Base-by-base conservation (phyloP, 176 grass and related monocot species). In the Aegilops tauschii region DNA sequence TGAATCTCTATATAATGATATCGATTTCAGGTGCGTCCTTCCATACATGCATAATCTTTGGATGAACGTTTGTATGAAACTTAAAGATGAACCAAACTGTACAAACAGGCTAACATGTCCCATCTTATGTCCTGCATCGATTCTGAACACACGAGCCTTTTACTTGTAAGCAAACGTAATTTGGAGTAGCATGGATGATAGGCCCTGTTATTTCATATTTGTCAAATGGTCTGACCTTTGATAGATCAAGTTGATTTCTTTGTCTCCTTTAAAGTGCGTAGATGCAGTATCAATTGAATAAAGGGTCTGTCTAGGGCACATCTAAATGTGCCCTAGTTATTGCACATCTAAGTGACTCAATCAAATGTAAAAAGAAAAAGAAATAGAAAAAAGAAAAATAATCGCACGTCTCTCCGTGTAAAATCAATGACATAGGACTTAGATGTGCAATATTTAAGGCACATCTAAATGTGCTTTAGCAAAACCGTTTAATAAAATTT, bases 1-100 rank as follows among this genome's bases (percentile, higher is more conserved):
- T 21, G 97, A 99, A 93, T 99, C 97, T 25, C 90, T 99, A 25
- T 99, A 94, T 70, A 83, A 99, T 37, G 97, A 99, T 78, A 34
- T 91, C 0, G 97, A 99, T 93, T 99, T 97, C 86, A 99, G 97
- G 97, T 99, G 89, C 76, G 77, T 80, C 12, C 47, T 59, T 79
- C 9, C 16, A 4, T 34, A 45, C 4, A 32, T 17, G 16, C 69
- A 12, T 80, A 74, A 68, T 29, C 6, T 25, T 17, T 52, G 12
- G 9, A 78, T 23, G 23, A 3, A 28, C 56, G 27, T 59, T 36
- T 74, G 7, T 40, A n/a, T 83, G 80, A 77, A 80, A 61, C 29
- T 20, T 69, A 44, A 44, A 84, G 21, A 64, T 42, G 77, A 71
- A 83, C 61, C 39, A 36, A 72, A 78, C 49, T 72, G n/a, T 63